Base-by-base conservation (phyloP, 2,329 filamentous ascomycete genomes). In the Incumbomyces delicatus region DNA sequence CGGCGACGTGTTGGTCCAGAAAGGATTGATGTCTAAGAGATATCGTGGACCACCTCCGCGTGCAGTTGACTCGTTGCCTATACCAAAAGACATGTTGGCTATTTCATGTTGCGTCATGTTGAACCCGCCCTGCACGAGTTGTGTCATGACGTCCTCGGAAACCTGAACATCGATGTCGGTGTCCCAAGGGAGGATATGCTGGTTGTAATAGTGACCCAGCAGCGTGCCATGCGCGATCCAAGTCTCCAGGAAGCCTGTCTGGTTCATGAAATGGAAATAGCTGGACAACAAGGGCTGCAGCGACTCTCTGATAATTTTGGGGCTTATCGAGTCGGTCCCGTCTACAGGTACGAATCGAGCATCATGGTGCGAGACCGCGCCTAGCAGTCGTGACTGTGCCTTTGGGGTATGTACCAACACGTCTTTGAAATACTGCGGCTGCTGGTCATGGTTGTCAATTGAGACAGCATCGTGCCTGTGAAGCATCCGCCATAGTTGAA, bases 81-180 rank as follows among this genome's bases (percentile, higher is more conserved):
- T 27, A 8, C 22, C 22, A 6, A 35, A 6, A 4, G 33, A 12
- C 4, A 4, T 17, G n/a, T 32, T 27, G 1, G 17, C 27, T 40
- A 42, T 46, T 8, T n/a, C 32, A 36, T 48, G 43, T 20, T 50
- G 17, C 18, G 16, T 48, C 50, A 50, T 52, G 33, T 52, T 52
- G 27, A 42, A 29, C 22, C 22, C 22, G 13, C 31, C 2, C 2
- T 17, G 44, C 16, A 17, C 33, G 17, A 50, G 13, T 3, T 12
- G 11, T 1, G 41, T 35, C 17, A 52, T 32, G 2, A 35, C 44
- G 13, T 48, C 35, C 13, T 30, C 30, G 8, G 50, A 48, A 33
- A 50, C 43, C 22, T 52, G 50, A 6, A 50, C 48, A 22, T 52
- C 50, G 10, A 52, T 43, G 16, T 52, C 50, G 16, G 41, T 50